Conservation (phyloP, 1,284 basidiomycete genomes). For the Sanguinoderma infundibulare region DNA sequence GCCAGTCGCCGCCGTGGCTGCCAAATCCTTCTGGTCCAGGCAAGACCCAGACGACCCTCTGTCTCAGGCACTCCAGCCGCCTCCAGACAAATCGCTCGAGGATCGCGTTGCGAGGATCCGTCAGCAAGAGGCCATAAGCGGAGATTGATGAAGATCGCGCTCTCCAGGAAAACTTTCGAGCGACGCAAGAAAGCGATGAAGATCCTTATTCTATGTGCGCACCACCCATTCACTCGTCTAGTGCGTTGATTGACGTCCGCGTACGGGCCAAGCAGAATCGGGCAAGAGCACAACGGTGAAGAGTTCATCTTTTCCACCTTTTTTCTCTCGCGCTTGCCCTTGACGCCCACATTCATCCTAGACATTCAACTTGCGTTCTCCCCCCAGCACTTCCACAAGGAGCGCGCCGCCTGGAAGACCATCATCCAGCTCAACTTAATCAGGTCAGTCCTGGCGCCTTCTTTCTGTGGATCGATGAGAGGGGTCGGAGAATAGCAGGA, state of each 20-base stretch:
- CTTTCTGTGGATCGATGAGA: too few relatives aligned
- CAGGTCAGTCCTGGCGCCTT: slow-evolving; percentile 48
- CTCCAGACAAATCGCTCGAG: slow-evolving; percentile 49
- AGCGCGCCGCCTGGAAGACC: slow-evolving; percentile 62
- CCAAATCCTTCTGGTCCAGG: slow-evolving; percentile 17
- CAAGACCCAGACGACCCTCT: slow-evolving; percentile 40
- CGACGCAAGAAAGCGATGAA: slow-evolving; percentile 62
- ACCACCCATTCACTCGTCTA: not conserved
- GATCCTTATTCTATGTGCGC: slow-evolving; percentile 64
- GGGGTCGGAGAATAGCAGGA: not conserved
- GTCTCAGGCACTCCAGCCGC: slow-evolving; percentile 37
- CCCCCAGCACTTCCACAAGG: slow-evolving; percentile 59
- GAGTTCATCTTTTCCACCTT: slow-evolving; percentile 44
- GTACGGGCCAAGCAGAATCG: slow-evolving; percentile 68
- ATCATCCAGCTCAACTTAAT: slow-evolving; percentile 74
- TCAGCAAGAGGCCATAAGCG: slow-evolving; percentile 44
- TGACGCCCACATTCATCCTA: slow-evolving; percentile 28
- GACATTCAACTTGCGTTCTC: slow-evolving; percentile 73
- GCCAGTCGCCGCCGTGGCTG: slow-evolving; percentile 14
- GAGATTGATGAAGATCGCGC: slow-evolving; percentile 64
- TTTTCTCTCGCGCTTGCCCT: not conserved
- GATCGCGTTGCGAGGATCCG: slow-evolving; percentile 46
- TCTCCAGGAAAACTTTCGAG: slow-evolving; percentile 54
- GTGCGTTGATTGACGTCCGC: not conserved
- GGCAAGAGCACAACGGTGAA: slow-evolving; percentile 74